These are phyloP conservation scores for Astragalus glycyphyllos DNA, from an alignment of 306 rosid genomes.

Conservation along the genomic window DNA sequence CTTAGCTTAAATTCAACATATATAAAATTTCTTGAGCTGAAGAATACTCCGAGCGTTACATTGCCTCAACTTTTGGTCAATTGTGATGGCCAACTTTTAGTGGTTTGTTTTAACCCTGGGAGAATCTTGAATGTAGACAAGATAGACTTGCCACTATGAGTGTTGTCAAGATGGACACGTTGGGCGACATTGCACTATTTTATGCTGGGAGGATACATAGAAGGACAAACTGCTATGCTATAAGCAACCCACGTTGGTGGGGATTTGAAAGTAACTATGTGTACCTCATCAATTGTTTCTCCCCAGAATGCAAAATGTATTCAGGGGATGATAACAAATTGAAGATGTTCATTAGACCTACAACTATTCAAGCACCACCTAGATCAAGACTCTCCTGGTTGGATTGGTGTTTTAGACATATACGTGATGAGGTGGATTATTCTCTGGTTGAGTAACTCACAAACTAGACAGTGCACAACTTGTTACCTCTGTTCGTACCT, in stretches of 20 bases:
- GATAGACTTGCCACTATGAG: slow-evolving; percentile 15
- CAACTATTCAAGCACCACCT: not conserved
- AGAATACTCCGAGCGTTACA: not conserved
- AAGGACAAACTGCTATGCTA: not conserved
- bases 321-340: not conserved
- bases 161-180: not conserved
- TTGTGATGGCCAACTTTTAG: slow-evolving; percentile 21
- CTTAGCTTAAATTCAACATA: not conserved
- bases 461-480: not conserved
- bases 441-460: too few species aligned
- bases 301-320: slow-evolving; percentile 1
- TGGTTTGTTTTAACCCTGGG: not conserved
- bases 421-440: slow-evolving; percentile 36
- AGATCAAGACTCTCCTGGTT: not conserved
- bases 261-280: slow-evolving; percentile 22
- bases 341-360: fast-evolving
- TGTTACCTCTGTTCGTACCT: not conserved
- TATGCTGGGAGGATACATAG: not conserved
- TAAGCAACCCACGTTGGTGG: slow-evolving; percentile 25
- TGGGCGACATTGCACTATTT: slow-evolving; percentile 35
- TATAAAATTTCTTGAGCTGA: not conserved
- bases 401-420: slow-evolving; percentile 39
- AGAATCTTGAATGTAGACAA: not conserved
- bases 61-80: not conserved
- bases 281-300: not conserved